Percentiles rank a stretch among this genome's conserved stretches.
Conservation (phyloP, 441 rosid genomes). For the Erodium moschatum region DNA sequence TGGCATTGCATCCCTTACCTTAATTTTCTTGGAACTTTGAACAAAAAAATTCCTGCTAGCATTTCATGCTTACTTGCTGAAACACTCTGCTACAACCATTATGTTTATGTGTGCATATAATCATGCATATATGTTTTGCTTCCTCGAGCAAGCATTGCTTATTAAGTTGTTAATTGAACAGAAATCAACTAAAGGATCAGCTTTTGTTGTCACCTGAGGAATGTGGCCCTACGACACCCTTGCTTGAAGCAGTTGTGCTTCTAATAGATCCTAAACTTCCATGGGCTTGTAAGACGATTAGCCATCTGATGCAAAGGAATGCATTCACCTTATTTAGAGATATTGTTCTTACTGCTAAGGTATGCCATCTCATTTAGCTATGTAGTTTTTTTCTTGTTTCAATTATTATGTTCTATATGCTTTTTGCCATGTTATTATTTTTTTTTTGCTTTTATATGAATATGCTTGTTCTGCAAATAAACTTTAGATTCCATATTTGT, state of each 20-base stretch:
- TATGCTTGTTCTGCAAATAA: neutral
- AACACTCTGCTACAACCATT: neutral
- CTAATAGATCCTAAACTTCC: slow-evolving; percentile 78
- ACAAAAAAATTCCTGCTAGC: neutral
- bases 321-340: slow-evolving; percentile 54
- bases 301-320: slow-evolving; percentile 55
- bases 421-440: neutral
- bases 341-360: slow-evolving; percentile 55
- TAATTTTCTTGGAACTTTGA: slow-evolving; percentile 1
- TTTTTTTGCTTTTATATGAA: neutral
- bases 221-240: slow-evolving; percentile 37
- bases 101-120: neutral
- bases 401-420: neutral
- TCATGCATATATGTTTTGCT: neutral
- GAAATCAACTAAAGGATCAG: slow-evolving; percentile 54
- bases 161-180: slow-evolving; percentile 31
- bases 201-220: slow-evolving; percentile 39
- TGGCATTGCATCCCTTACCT: neutral
- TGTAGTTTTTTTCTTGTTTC: slow-evolving; percentile 6
- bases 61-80: neutral
- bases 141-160: slow-evolving; percentile 22
- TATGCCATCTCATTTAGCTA: slow-evolving; percentile 24
- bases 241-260: slow-evolving; percentile 57
- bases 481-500: neutral
- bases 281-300: slow-evolving; percentile 73